Evolutionary conservation across 2,329 filamentous ascomycete genomes (phyloP).

Genomic region (Cladosporium phlei): DNA sequence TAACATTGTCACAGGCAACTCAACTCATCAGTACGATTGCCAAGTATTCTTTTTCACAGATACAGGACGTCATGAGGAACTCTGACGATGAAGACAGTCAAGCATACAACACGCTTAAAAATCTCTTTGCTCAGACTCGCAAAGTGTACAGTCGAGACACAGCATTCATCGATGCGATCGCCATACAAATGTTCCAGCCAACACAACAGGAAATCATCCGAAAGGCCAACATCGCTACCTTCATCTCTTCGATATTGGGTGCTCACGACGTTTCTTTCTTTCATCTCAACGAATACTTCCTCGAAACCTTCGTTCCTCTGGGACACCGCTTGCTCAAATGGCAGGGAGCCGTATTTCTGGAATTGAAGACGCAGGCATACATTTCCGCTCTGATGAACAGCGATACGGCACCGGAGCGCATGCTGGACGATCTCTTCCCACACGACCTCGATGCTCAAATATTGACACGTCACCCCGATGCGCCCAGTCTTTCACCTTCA

Average conservation of each 20-base stretch:
- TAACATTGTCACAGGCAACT: constrained; percentile 42
- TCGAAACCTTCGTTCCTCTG: constrained; percentile 60
- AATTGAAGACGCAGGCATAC: constrained; percentile 64
- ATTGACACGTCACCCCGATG: constrained; percentile 51
- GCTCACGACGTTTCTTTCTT: constrained; percentile 58
- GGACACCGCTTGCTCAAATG: constrained; percentile 55
- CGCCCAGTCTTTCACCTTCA: constrained; percentile 49
- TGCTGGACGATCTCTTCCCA: constrained; percentile 58
- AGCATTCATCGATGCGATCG: constrained; percentile 45
- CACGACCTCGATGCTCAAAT: constrained; percentile 52
- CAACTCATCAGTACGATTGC: constrained; percentile 56
- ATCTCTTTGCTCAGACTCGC: constrained; percentile 60
- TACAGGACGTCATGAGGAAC: constrained; percentile 51
- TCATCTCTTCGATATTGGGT: constrained; percentile 59
- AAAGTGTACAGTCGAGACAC: constrained; percentile 55
- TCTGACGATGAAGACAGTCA: constrained; percentile 41
- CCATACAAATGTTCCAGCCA: constrained; percentile 34
- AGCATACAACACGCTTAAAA: constrained; percentile 58
- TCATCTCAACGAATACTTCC: constrained; percentile 59
- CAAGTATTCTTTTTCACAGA: constrained; percentile 53
- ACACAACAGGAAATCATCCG: constrained; percentile 55
- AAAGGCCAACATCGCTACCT: constrained; percentile 62
- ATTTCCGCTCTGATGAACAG: constrained; percentile 57
- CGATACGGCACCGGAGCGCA: constrained; percentile 51
- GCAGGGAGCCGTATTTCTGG: constrained; percentile 57